Percentiles rank a stretch among this genome's conserved stretches.
These are phyloP conservation scores for Solanum neorickii DNA, from an alignment of 257 asterid species.

Conservation along the genomic window DNA sequence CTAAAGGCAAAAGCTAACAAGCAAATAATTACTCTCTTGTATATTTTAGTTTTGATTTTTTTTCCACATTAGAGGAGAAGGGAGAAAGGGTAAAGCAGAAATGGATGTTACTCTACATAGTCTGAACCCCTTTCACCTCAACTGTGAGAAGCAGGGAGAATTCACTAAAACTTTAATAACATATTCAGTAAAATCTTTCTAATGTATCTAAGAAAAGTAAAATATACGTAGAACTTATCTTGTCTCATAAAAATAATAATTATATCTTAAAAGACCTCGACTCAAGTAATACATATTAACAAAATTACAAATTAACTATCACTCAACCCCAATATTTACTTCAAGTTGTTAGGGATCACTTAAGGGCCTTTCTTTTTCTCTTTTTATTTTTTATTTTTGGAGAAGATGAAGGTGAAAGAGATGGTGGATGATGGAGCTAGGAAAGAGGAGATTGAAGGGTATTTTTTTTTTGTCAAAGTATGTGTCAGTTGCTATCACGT, in stretches of 20 bases:
- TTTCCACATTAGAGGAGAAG: not conserved
- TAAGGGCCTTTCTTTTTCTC: not conserved
- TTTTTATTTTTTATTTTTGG: not conserved
- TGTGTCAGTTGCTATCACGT: not conserved
- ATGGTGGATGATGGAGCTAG: not conserved
- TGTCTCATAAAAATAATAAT: not conserved
- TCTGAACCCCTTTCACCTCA: not conserved
- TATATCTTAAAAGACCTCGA: fast-evolving
- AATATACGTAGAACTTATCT: not conserved
- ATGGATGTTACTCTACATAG: not conserved
- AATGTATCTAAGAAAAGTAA: not conserved
- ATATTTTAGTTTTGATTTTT: not conserved
- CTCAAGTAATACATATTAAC: not conserved
- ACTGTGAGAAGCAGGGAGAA: not conserved
- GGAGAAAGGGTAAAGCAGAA: not conserved
- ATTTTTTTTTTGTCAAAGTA: not conserved
- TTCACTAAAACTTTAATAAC: not conserved
- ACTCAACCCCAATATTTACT: not conserved
- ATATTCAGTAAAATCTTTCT: not conserved
- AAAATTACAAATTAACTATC: not conserved
- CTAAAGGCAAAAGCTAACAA: not conserved
- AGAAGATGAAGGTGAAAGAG: not conserved
- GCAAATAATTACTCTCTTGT: not conserved
- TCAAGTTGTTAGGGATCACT: not conserved
- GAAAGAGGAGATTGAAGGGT: not conserved